Conservation (phyloP, 106 monocot genomes). For the Posidonia australis region DNA sequence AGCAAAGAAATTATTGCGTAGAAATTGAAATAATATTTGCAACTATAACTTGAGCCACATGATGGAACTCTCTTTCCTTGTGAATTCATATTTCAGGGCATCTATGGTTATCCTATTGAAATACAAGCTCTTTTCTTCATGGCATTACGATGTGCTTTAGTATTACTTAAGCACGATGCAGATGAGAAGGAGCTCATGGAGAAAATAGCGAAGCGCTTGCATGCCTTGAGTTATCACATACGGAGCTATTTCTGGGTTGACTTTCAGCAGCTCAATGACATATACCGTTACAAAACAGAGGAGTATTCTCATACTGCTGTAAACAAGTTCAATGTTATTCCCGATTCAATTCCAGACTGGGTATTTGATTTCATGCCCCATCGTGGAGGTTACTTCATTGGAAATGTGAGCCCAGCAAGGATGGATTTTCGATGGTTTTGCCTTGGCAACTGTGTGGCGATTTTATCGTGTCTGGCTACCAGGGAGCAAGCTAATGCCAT, state of each 20-base stretch:
- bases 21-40: too few relatives aligned
- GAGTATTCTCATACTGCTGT: slow-evolving; percentile 86
- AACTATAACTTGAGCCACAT: neutral
- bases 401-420: slow-evolving; percentile 64
- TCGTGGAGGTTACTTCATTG: slow-evolving; percentile 67
- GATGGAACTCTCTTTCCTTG: neutral
- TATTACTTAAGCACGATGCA: slow-evolving; percentile 59
- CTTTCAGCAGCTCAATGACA: slow-evolving; percentile 69
- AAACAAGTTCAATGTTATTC: slow-evolving; percentile 83
- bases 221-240: slow-evolving; percentile 75
- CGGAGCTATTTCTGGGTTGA: slow-evolving; percentile 82
- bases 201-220: slow-evolving; percentile 50
- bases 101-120: slow-evolving; percentile 84
- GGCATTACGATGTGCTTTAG: slow-evolving; percentile 46
- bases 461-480: slow-evolving; percentile 68
- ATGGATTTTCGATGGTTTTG: slow-evolving; percentile 96
- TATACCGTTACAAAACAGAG: slow-evolving; percentile 76
- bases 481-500: slow-evolving; percentile 69
- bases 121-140: slow-evolving; percentile 90
- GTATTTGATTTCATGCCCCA: slow-evolving; percentile 81
- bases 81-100: slow-evolving; percentile 31
- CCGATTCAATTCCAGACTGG: slow-evolving; percentile 87
- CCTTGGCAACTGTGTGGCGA: slow-evolving; percentile 67
- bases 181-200: slow-evolving; percentile 74
- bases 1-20: too few relatives aligned